A percentile compares a stretch with the other conserved stretches of the same genome.
These are phyloP conservation scores for Boletus pseudopeckii DNA, from an alignment of 768 basidiomycete genomes.

Conservation along the genomic window DNA sequence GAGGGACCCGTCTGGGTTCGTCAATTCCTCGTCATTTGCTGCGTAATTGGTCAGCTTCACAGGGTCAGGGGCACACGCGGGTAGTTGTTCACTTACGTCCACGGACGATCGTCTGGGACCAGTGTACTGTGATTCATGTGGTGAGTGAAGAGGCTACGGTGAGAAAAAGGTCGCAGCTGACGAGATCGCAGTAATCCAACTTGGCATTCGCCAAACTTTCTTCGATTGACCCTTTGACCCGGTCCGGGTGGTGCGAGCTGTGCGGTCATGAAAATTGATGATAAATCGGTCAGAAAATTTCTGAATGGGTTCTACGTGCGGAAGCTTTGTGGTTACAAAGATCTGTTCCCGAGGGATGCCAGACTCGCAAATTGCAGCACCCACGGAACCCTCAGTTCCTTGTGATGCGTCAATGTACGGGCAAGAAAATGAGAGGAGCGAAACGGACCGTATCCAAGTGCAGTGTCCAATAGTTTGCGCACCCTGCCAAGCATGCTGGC, in stretches of 20 bases:
- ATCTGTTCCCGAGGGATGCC: constrained; percentile 44
- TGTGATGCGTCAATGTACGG: not conserved
- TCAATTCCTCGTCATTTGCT: not conserved
- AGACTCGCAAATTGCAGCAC: constrained; percentile 43
- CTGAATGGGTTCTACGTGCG: constrained; percentile 17
- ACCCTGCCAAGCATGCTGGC: not conserved
- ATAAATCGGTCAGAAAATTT: not conserved
- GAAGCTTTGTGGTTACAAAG: constrained; percentile 51
- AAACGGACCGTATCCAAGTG: constrained; percentile 32
- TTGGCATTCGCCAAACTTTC: constrained; percentile 39
- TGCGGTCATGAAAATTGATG: not conserved
- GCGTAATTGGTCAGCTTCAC: not conserved
- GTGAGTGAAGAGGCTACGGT: not conserved
- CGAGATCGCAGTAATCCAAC: constrained; percentile 48
- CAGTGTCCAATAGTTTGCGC: too few species aligned
- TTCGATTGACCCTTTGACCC: constrained; percentile 41
- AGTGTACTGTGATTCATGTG: not conserved
- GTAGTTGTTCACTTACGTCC: not conserved
- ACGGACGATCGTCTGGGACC: constrained; percentile 1
- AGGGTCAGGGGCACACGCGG: not conserved
- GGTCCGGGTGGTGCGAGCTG: constrained; percentile 24
- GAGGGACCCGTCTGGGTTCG: not conserved
- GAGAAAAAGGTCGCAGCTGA: constrained; percentile 5
- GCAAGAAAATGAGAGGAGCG: not conserved
- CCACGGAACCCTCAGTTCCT: constrained; percentile 44